These are phyloP conservation scores for Ustilago shanxiensis DNA, from an alignment of 1,284 basidiomycete genomes.

Conservation along the genomic window DNA sequence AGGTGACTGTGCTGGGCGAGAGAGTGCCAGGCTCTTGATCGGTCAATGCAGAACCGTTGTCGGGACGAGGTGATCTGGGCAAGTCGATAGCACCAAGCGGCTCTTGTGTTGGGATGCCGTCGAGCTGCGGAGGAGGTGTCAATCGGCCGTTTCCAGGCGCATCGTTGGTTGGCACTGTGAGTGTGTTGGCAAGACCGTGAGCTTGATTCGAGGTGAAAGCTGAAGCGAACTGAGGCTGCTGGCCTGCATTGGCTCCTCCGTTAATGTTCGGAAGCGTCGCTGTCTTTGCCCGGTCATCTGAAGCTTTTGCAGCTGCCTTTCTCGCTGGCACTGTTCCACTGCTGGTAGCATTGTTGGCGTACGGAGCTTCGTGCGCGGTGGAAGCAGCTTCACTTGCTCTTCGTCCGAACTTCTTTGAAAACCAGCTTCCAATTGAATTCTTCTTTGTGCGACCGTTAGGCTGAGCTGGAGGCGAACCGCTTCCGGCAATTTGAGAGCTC, in stretches of 20 bases:
- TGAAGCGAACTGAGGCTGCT: constrained; percentile 28
- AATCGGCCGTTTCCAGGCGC: constrained; percentile 18
- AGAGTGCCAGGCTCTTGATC: constrained; percentile 1
- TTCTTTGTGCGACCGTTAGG: constrained; percentile 34
- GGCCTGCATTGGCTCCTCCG: constrained; percentile 7
- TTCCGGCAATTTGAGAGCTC: constrained; percentile 8
- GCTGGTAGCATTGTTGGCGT: constrained; percentile 6
- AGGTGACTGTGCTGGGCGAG: constrained; percentile 16
- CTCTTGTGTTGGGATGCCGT: constrained; percentile 48
- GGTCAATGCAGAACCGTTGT: background rate
- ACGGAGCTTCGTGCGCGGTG: background rate
- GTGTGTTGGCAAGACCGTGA: constrained; percentile 52
- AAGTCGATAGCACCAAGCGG: constrained; percentile 52
- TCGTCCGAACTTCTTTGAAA: constrained; percentile 56
- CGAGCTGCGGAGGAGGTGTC: constrained; percentile 53
- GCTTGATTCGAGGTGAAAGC: constrained; percentile 28
- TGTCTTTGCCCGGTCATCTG: constrained; percentile 18
- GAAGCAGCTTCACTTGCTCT: constrained; percentile 32
- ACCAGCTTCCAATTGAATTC: constrained; percentile 56
- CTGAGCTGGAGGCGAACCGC: constrained; percentile 20
- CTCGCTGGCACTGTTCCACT: constrained; percentile 14
- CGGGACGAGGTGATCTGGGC: constrained; percentile 34
- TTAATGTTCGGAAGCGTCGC: constrained; percentile 24
- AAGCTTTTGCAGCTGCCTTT: constrained; percentile 11
- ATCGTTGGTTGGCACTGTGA: constrained; percentile 29